A percentile compares a stretch with the other conserved stretches of the same genome.
Conservation (phyloP, 495 filamentous ascomycete genomes). For the Astrocystis sublimbata region DNA sequence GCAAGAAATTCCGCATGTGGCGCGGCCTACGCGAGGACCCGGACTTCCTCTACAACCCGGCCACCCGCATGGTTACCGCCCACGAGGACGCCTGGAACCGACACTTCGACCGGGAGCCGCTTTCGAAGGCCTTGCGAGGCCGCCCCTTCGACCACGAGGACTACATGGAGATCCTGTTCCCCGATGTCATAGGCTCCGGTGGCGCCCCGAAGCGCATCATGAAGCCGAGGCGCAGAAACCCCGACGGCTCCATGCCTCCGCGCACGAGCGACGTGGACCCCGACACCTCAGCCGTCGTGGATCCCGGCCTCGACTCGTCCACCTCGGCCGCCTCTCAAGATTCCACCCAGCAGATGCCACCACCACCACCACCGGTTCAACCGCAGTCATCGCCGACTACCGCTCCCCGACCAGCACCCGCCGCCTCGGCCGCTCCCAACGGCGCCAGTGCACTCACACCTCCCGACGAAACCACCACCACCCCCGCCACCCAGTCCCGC, state of each 20-base stretch:
- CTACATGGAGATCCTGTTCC: conserved; percentile 52
- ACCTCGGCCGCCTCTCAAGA: conserved; percentile 22
- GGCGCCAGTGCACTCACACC: conserved; percentile 47
- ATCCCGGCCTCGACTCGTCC: conserved; percentile 26
- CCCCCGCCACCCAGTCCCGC: conserved; percentile 34
- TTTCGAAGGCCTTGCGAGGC: conserved; percentile 48
- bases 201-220: conserved; percentile 53
- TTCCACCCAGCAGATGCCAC: conserved; percentile 21
- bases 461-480: conserved; percentile 46
- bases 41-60: conserved; percentile 48
- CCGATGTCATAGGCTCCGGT: conserved; percentile 52
- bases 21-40: conserved; percentile 51
- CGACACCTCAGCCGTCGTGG: conserved; percentile 23
- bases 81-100: conserved; percentile 50
- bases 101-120: conserved; percentile 52
- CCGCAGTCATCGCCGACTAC: conserved; percentile 17
- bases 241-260: conserved; percentile 32
- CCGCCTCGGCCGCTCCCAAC: conserved; percentile 34
- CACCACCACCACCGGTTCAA: conserved; percentile 10
- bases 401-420: conserved; percentile 30
- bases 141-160: conserved; percentile 54
- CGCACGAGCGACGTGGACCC: conserved; percentile 23
- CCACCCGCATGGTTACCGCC: conserved; percentile 45
- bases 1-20: conserved; percentile 57
- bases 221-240: conserved; percentile 44